Percentiles rank a stretch among this genome's conserved stretches.
These are phyloP conservation scores for Eucalyptus sp. DNA, from an alignment of 345 rosid genomes.

Conservation along the genomic window DNA sequence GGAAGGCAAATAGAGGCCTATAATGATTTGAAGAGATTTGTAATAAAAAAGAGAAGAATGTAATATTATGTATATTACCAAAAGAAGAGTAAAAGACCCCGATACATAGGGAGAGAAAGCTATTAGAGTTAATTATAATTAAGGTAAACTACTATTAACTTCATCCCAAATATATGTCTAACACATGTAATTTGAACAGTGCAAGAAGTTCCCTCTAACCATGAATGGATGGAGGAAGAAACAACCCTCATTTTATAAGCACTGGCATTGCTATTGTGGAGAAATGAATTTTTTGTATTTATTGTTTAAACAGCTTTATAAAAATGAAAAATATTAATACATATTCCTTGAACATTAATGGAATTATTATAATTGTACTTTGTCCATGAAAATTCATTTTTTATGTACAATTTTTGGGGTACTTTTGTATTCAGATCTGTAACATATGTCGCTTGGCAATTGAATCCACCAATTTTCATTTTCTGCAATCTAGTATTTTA, in stretches of 20 bases:
- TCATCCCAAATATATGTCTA: background rate
- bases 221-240: accelerated
- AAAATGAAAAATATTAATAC: too few relatives aligned
- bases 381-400: background rate
- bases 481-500: background rate
- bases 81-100: accelerated
- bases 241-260: background rate
- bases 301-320: background rate
- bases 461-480: background rate
- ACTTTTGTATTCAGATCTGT: background rate
- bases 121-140: too few relatives aligned
- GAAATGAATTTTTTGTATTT: accelerated
- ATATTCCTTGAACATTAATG: background rate
- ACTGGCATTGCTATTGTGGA: accelerated
- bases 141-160: background rate
- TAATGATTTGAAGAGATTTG: background rate
- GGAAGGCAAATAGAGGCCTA: accelerated
- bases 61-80: too few relatives aligned
- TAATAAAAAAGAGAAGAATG: accelerated
- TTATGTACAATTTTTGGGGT: background rate
- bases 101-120: background rate
- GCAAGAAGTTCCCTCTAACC: background rate
- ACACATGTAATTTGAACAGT: background rate
- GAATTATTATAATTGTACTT: background rate
- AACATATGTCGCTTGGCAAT: background rate